phyloP scores from a whole-genome alignment of 805 yeast species.

The Candida namnaoensis region DNA sequence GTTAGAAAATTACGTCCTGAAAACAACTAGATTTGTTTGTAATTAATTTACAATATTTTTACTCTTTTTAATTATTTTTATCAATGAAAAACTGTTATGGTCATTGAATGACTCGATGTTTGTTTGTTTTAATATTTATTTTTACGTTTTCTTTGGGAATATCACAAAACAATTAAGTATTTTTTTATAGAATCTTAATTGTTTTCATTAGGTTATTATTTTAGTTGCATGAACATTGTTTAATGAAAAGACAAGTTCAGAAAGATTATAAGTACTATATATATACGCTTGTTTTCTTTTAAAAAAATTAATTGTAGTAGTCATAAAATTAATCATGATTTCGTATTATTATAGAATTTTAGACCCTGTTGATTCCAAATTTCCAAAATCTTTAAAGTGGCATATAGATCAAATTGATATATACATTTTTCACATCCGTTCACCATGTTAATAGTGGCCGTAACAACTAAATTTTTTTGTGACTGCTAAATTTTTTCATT shows the following conservation, averaged over 20 bases:
- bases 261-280: constrained; percentile 2
- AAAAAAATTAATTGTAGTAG: too few species aligned
- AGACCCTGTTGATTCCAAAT: too few species aligned
- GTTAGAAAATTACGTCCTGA: constrained; percentile 99
- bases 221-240: constrained; percentile 27
- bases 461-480: background rate
- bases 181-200: constrained; percentile 5
- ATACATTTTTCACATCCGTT: too few species aligned
- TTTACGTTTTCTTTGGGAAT: constrained; percentile 10
- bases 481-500: background rate
- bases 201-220: constrained; percentile 8
- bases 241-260: constrained; percentile 31
- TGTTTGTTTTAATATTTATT: constrained; percentile 3
- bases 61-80: constrained; percentile 1
- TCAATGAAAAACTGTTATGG: constrained; percentile 13
- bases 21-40: constrained; percentile 59
- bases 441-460: too few species aligned
- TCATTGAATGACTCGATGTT: constrained; percentile 19
- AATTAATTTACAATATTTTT: background rate
- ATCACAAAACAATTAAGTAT: constrained; percentile 3
- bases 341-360: too few species aligned
- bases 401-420: too few species aligned
- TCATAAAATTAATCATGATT: too few species aligned
- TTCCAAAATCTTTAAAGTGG: too few species aligned
- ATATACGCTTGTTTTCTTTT: background rate